Conservation (phyloP, 2,329 filamentous ascomycete species). For the Emergomyces orientalis region DNA sequence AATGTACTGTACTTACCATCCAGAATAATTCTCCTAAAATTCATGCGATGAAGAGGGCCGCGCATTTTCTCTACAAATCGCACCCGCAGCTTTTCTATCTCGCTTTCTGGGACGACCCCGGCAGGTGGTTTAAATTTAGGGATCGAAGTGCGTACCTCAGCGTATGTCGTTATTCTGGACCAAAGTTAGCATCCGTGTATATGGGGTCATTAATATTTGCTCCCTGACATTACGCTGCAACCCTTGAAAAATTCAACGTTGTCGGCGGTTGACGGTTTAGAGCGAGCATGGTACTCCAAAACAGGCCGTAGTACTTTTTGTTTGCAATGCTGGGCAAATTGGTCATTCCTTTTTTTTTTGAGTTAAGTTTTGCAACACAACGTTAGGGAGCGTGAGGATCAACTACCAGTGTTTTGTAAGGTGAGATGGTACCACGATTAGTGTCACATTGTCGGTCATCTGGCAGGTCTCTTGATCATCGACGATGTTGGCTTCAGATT, state of each 20-base stretch:
- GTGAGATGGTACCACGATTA: slow-evolving; percentile 30
- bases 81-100: slow-evolving; percentile 21
- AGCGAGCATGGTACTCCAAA: slow-evolving; percentile 20
- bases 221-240: slow-evolving; percentile 21
- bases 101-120: slow-evolving; percentile 13
- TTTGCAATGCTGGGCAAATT: slow-evolving; percentile 29
- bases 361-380: neutral
- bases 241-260: slow-evolving; percentile 14
- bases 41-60: slow-evolving; percentile 29
- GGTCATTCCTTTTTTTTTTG: slow-evolving; percentile 19
- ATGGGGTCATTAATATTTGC: neutral
- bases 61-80: slow-evolving; percentile 18
- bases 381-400: neutral
- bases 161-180: slow-evolving; percentile 31
- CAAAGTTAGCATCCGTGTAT: slow-evolving; percentile 9
- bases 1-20: slow-evolving; percentile 24
- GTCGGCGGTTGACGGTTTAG: slow-evolving; percentile 18
- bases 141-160: slow-evolving; percentile 29
- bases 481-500: slow-evolving; percentile 27
- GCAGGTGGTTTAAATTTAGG: slow-evolving; percentile 20
- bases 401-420: slow-evolving; percentile 29
- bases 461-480: slow-evolving; percentile 21
- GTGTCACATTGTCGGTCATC: slow-evolving; percentile 23
- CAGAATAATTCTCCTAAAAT: slow-evolving; percentile 33
- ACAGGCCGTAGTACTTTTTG: slow-evolving; percentile 17